Base-by-base conservation (phyloP, 148 eudicot genomes). In the Rhododendron simsii region DNA sequence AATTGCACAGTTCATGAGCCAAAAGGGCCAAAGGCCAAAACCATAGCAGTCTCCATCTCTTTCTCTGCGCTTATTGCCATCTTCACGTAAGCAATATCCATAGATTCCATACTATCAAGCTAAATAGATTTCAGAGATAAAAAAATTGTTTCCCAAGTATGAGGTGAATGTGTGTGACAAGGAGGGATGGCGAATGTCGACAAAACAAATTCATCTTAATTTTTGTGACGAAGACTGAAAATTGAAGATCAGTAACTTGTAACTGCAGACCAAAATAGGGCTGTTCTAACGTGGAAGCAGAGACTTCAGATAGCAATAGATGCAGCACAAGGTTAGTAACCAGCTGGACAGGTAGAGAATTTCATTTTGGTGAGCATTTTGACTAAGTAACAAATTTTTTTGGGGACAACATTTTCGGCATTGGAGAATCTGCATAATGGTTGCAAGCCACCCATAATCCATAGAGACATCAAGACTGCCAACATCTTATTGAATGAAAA, bases 401-500 rank as follows among this genome's bases (percentile, higher is more conserved):
- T 20, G 7, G 65, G 5, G 8, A 71, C 37, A 26, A 26, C 14
- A 7, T 33, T 33, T 73, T 44, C 21, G 35, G 78, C 44, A 4
- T 33, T 73, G 78, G 78, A 73, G 1, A 35, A 73, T 13, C 15
- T 73, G 47, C 85, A 69, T 50, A 9, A 69, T 30, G 80, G 85
- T 18, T 84, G 85, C 63, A 71, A 48, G 63, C 85, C 85, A 15
- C 85, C 63, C 26, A 71, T 84, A 84, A 84, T 84, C 63, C 79
- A 84, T 33, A 47, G 85, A 50, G 85, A 84, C 78, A 30, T 84
- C 28, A 73, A 84, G 65, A 71, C 79, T 47, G 44, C 61, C 79
- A 84, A 84, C 50, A 84, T 69, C 44, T 20, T 84, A 7, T 5
- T 84, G 61, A 48, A 35, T 33, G 85, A 84, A 16, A 84, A 73